phyloP scores from a whole-genome alignment of 1,284 basidiomycete species.

The Pseudozyma sp. region DNA sequence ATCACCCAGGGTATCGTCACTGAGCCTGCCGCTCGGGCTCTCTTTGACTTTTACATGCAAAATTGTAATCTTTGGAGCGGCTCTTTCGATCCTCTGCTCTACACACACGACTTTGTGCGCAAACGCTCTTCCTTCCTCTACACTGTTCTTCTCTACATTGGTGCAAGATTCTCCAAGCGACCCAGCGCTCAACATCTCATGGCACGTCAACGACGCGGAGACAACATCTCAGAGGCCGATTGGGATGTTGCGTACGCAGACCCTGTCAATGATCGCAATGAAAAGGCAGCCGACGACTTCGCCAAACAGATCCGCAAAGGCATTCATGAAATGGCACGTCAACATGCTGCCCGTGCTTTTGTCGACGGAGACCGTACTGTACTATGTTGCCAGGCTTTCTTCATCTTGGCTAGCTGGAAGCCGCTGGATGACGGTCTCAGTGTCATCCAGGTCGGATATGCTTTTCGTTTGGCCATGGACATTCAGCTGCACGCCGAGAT shows the following conservation, averaged over 20 bases:
- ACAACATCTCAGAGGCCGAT: conserved; percentile 17
- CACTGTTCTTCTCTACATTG: conserved; percentile 48
- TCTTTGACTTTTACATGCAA: conserved; percentile 47
- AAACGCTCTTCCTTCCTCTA: conserved; percentile 52
- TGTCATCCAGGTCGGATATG: conserved; percentile 49
- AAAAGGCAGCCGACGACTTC: conserved; percentile 32
- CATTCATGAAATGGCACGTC: conserved; percentile 38
- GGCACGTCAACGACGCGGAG: conserved; percentile 28
- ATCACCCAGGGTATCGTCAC: conserved; percentile 43
- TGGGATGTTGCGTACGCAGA: conserved; percentile 43
- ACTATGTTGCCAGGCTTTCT: conserved; percentile 46
- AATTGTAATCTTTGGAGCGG: conserved; percentile 43
- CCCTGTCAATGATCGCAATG: conserved; percentile 19
- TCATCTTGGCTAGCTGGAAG: conserved; percentile 53
- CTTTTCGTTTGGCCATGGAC: conserved; percentile 53
- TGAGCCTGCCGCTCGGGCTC: conserved; percentile 41
- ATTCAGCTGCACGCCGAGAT: conserved; percentile 51
- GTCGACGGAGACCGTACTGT: conserved; percentile 52
- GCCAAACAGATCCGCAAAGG: conserved; percentile 35
- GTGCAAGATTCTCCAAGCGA: conserved; percentile 21
- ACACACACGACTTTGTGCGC: conserved; percentile 52
- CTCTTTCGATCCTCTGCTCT: conserved; percentile 39
- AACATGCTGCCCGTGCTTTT: conserved; percentile 49
- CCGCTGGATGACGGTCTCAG: conserved; percentile 49
- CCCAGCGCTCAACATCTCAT: conserved; percentile 46